A percentile compares a stretch with the other conserved stretches of the same genome.
Evolutionary conservation across 2,329 filamentous ascomycete species (phyloP).

Genomic region (Aspergillus candidus): DNA sequence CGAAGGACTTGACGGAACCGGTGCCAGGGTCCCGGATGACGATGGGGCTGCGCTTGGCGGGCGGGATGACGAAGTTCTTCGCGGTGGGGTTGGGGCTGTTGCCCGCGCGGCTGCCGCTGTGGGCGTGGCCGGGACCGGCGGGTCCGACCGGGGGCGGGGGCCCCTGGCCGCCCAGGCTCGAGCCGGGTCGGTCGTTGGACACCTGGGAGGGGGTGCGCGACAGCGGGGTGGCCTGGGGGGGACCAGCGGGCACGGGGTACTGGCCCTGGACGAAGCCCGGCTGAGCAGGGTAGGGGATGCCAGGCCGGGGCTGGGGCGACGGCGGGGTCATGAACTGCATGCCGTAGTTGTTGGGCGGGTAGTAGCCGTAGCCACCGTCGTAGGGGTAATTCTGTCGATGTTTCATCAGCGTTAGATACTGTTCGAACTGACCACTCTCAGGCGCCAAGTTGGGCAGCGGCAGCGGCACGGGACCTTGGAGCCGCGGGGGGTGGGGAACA

Average conservation of each 20-base stretch:
- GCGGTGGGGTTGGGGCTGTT: conserved; percentile 55
- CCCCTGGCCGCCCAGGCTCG: conserved; percentile 54
- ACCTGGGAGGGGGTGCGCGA: conserved; percentile 77
- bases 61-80: conserved; percentile 58
- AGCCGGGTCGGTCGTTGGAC: conserved; percentile 60
- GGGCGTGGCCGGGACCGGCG: conserved; percentile 41
- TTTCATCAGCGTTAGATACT: conserved; percentile 60
- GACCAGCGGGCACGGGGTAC: conserved; percentile 41
- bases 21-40: conserved; percentile 79
- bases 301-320: conserved; percentile 43
- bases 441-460: conserved; percentile 58
- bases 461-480: conserved; percentile 14
- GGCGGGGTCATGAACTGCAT: conserved; percentile 39
- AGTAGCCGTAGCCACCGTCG: conserved; percentile 44
- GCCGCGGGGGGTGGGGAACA: conserved; percentile 11
- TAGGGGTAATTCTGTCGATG: conserved; percentile 57
- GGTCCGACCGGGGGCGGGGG: conserved; percentile 43
- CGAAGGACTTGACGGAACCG: conserved; percentile 66
- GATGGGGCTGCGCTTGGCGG: conserved; percentile 64
- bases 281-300: conserved; percentile 46
- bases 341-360: conserved; percentile 35
- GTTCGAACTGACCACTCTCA: conserved; percentile 64
- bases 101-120: conserved; percentile 52
- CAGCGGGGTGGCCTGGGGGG: conserved; percentile 61
- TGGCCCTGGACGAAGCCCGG: conserved; percentile 47